phyloP scores from a whole-genome alignment of 352 stramenopile genomes.

The Globisporangium iwayamae region DNA sequence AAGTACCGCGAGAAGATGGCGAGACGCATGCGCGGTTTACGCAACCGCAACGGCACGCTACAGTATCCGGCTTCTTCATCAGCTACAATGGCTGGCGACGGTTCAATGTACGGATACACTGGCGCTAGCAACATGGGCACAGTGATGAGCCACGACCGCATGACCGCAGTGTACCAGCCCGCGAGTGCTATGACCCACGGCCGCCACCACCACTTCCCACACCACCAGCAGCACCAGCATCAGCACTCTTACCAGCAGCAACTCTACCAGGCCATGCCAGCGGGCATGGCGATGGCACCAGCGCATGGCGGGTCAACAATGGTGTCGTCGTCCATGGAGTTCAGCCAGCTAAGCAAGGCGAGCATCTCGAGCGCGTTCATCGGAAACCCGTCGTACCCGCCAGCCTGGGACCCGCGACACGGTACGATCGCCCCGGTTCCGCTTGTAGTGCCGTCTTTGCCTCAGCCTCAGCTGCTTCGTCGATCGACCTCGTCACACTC shows the following conservation, averaged over 20 bases:
- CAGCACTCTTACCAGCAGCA: conserved; percentile 8
- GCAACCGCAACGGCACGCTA: conserved; percentile 15
- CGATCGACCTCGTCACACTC: neutral
- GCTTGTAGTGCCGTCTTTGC: neutral
- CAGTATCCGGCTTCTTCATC: conserved; percentile 9
- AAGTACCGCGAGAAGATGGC: conserved; percentile 30
- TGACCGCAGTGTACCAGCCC: conserved; percentile 7
- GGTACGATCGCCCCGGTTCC: conserved; percentile 10
- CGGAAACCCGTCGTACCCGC: conserved; percentile 27
- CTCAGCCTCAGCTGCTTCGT: neutral
- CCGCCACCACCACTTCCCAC: conserved; percentile 8
- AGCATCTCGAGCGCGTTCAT: conserved; percentile 42
- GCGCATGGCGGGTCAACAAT: neutral
- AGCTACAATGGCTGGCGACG: neutral
- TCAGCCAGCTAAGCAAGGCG: conserved; percentile 35
- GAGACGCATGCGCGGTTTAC: conserved; percentile 19
- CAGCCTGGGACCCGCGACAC: conserved; percentile 22
- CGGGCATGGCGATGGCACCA: conserved; percentile 5
- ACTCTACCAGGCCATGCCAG: conserved; percentile 6
- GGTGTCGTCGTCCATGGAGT: conserved; percentile 24
- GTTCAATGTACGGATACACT: neutral
- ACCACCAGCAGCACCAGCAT: conserved; percentile 4
- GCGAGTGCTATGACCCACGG: neutral
- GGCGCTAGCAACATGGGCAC: neutral
- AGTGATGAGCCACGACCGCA: conserved; percentile 7